phyloP scores from a whole-genome alignment of 768 basidiomycete species.

The Kwoniella sp. region DNA sequence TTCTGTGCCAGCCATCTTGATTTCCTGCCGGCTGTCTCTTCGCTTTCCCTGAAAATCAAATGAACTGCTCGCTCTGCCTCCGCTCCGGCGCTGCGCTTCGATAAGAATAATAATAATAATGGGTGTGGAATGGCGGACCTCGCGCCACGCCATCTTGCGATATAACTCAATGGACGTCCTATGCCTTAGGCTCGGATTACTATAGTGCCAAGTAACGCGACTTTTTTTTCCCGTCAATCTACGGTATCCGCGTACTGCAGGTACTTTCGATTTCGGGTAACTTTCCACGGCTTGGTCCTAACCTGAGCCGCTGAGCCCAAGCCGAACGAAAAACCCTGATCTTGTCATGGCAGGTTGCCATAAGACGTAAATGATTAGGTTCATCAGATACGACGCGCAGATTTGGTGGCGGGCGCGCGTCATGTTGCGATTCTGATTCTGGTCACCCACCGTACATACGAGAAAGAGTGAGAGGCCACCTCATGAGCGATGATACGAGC shows the following conservation, averaged over 20 bases:
- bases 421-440: not conserved
- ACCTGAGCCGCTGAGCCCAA: not conserved
- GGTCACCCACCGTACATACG: too few relatives aligned
- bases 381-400: slow-evolving; percentile 1
- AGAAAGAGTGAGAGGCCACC: not conserved
- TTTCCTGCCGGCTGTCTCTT: not conserved
- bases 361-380: slow-evolving; percentile 2
- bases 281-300: not conserved
- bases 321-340: not conserved
- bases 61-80: not conserved
- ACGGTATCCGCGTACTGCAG: too few relatives aligned
- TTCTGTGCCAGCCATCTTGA: slow-evolving; percentile 19
- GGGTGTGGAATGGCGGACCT: slow-evolving; percentile 8
- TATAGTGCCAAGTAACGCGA: slow-evolving; percentile 22
- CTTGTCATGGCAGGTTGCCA: too few relatives aligned
- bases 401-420: slow-evolving; percentile 20
- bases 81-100: not conserved
- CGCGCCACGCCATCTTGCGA: slow-evolving; percentile 23
- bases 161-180: slow-evolving; percentile 5
- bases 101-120: too few relatives aligned
- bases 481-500: not conserved
- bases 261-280: slow-evolving; percentile 22
- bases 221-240: slow-evolving; percentile 9
- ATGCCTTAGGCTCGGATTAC: not conserved
- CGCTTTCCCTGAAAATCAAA: slow-evolving; percentile 19